phyloP scores from a whole-genome alignment of 345 rosid genomes.

The Kandelia obovata region DNA sequence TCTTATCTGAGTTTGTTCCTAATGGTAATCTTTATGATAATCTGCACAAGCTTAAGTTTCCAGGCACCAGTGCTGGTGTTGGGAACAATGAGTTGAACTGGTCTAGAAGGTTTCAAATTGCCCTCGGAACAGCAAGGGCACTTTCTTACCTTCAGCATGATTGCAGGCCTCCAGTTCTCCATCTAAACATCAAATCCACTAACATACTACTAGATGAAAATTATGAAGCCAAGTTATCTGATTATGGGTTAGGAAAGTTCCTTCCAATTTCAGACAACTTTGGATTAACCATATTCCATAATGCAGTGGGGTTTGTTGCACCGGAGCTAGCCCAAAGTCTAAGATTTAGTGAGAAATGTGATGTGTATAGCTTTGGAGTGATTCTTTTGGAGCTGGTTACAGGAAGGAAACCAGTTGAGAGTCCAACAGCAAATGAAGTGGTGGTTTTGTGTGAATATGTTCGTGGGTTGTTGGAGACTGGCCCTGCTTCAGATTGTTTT shows the following conservation, averaged over 20 bases:
- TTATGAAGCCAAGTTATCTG: constrained; percentile 77
- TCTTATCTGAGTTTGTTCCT: constrained; percentile 65
- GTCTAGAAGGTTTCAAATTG: constrained; percentile 85
- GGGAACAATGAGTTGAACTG: constrained; percentile 65
- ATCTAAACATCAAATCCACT: constrained; percentile 82
- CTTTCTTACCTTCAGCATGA: constrained; percentile 92
- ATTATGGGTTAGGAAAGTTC: constrained; percentile 74
- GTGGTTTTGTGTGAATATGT: constrained; percentile 80
- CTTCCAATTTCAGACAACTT: constrained; percentile 77
- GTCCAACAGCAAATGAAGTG: constrained; percentile 55
- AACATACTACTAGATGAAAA: constrained; percentile 79
- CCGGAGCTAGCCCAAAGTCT: constrained; percentile 88
- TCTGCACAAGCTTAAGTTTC: constrained; percentile 51
- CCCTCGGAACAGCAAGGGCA: constrained; percentile 80
- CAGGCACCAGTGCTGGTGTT: constrained; percentile 59
- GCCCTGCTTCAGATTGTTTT: constrained; percentile 81
- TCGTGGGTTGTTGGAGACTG: constrained; percentile 60
- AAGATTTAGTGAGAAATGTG: constrained; percentile 77
- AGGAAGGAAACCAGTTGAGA: constrained; percentile 92
- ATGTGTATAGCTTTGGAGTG: constrained; percentile 87
- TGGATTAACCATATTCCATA: constrained; percentile 70
- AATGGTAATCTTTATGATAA: constrained; percentile 82
- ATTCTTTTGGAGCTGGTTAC: constrained; percentile 89
- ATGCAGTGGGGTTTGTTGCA: constrained; percentile 95
- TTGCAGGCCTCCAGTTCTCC: constrained; percentile 81